Evolutionary conservation across 768 basidiomycete species (phyloP), one percentile per base, ranked within the genome.

Genomic region (Xerocomus potaroensis): DNA sequence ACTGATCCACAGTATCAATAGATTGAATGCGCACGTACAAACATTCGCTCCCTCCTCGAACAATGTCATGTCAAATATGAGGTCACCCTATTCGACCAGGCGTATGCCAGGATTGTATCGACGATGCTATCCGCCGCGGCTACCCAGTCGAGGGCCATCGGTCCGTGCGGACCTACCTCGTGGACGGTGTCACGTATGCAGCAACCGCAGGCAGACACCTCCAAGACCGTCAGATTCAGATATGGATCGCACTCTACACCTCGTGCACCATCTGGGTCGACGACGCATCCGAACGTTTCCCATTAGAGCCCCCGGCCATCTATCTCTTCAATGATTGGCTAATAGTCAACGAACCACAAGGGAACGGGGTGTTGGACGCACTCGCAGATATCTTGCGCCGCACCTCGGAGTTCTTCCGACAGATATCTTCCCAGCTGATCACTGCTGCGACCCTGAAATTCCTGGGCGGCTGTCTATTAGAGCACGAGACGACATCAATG

Each of bases 231-330:
- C 26, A 42, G 4, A 47, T 50, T 1, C 59, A 50, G 24, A 55
- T 42, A 48, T 66, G 26, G 64, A 68, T 74, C 24, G 65, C 71
- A 4, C 57, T 74, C 8, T 75, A 64, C 50, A 74, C 73, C 1
- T 63, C 71, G 0, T 69, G 63, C 36, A 41, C 60, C 16, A 64
- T 66, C 41, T 68, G 55, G 33, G 46, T 69, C 22, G 75, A 77
- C 49, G 72, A 76, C 48, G 42, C 50, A 2, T 55, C 63, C n/a
- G 49, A 55, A 2, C 47, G 51, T 14, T 64, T 68, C 40, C 41
- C 48, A 15, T 52, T 49, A 5, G 50, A 60, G 31, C 29, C 51
- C 32, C 38, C 58, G 3, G 29, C 46, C 21, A 51, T 73, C 12
- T 59, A 63, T 9, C 45, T 50, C 14, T 76, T 76, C 57, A 66